These are phyloP conservation scores for Malassezia arunalokei DNA, from an alignment of 1,284 basidiomycete genomes.

Conservation along the genomic window DNA sequence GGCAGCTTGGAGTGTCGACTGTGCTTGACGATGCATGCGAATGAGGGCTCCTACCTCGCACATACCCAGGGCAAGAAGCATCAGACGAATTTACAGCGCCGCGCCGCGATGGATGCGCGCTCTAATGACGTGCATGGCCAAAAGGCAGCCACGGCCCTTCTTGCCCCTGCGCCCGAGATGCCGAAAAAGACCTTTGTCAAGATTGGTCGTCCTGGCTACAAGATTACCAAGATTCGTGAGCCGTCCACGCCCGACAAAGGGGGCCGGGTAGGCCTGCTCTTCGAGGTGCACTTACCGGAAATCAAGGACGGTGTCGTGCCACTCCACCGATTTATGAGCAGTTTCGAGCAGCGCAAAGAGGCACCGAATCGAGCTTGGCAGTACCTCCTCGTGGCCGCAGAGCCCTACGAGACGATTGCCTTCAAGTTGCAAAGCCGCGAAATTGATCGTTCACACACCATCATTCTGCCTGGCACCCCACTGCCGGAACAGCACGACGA, in stretches of 20 bases:
- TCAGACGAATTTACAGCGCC: conserved; percentile 90
- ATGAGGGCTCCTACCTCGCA: conserved; percentile 96
- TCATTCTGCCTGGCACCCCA: conserved; percentile 22
- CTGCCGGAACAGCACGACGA: conserved; percentile 22
- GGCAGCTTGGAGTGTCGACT: conserved; percentile 93
- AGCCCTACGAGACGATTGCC: conserved; percentile 96
- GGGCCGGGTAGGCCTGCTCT: conserved; percentile 69
- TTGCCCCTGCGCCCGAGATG: conserved; percentile 20
- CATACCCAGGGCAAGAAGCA: conserved; percentile 99
- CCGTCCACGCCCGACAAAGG: conserved; percentile 19
- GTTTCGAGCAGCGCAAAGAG: conserved; percentile 94
- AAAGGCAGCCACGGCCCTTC: conserved; percentile 52
- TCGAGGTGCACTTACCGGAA: conserved; percentile 89
- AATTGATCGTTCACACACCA: conserved; percentile 57
- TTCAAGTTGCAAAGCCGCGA: conserved; percentile 96
- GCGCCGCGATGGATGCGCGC: conserved; percentile 76
- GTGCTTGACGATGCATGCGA: conserved; percentile 93
- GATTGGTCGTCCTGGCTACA: conserved; percentile 88
- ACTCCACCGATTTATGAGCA: conserved; percentile 86
- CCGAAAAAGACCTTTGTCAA: conserved; percentile 61
- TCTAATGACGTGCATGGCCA: conserved; percentile 54
- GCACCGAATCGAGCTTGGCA: conserved; percentile 89
- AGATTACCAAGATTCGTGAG: conserved; percentile 76
- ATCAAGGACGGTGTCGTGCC: conserved; percentile 69
- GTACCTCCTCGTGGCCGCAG: conserved; percentile 93